These are phyloP conservation scores for Moricandia moricandioides DNA, from an alignment of 345 rosid species.

Conservation along the genomic window DNA sequence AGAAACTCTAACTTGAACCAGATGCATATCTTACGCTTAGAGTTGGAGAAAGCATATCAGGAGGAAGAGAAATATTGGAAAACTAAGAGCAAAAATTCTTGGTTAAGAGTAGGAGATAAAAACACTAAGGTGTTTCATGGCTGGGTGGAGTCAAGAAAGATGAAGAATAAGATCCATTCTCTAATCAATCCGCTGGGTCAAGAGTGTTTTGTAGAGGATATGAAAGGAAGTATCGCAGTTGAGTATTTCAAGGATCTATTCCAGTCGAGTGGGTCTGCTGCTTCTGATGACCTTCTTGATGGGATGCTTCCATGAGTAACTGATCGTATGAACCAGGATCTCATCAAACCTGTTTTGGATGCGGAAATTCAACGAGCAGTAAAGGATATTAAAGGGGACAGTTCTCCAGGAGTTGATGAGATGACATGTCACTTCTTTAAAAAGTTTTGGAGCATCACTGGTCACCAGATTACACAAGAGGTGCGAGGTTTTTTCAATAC, in stretches of 20 bases:
- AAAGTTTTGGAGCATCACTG: too few relatives aligned
- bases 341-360: neutral
- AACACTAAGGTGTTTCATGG: neutral
- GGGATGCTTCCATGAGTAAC: neutral
- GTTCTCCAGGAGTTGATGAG: neutral
- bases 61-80: neutral
- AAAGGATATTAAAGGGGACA: neutral
- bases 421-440: neutral
- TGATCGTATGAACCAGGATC: neutral
- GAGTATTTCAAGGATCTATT: neutral
- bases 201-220: neutral
- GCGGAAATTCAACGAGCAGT: neutral
- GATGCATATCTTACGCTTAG: neutral
- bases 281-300: neutral
- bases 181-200: neutral
- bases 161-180: neutral
- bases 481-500: neutral
- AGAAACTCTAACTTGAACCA: too few relatives aligned
- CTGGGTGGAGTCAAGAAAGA: neutral
- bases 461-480: too few relatives aligned
- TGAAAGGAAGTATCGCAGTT: neutral
- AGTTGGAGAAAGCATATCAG: neutral
- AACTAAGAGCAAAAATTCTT: neutral
- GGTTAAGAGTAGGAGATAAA: neutral
- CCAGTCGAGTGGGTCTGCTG: neutral